A percentile compares a stretch with the other conserved stretches of the same genome.
Conservation (phyloP, 495 filamentous ascomycete genomes). For the Parathielavia hyrcaniae region DNA sequence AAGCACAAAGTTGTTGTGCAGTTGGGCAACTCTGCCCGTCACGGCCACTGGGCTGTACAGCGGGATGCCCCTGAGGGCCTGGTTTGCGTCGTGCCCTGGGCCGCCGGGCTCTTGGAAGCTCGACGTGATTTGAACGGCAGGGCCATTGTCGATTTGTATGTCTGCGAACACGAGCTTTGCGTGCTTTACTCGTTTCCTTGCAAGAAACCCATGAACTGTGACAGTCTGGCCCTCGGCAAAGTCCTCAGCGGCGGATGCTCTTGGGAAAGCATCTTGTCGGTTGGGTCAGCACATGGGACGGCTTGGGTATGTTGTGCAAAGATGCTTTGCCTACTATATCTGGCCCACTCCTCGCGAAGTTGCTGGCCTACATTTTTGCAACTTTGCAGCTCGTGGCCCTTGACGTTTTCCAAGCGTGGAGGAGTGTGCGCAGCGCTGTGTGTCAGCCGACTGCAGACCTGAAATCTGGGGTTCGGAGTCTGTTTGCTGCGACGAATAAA, state of each 20-base stretch:
- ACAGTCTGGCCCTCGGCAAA: constrained; percentile 45
- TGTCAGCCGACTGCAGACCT: constrained; percentile 11
- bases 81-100: constrained; percentile 21
- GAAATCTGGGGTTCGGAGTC: constrained; percentile 1
- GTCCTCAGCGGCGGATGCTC: constrained; percentile 37
- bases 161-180: constrained; percentile 65
- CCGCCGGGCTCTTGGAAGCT: constrained; percentile 22
- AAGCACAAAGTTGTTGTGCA: not conserved
- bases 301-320: not conserved
- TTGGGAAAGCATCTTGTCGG: constrained; percentile 47
- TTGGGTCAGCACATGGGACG: not conserved
- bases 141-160: constrained; percentile 38
- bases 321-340: constrained; percentile 24
- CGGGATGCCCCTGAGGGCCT: constrained; percentile 31
- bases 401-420: not conserved
- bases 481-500: not conserved
- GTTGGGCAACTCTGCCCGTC: constrained; percentile 28
- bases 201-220: constrained; percentile 67
- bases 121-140: constrained; percentile 37
- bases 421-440: constrained; percentile 13
- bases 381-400: not conserved
- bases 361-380: constrained; percentile 10
- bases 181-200: constrained; percentile 53
- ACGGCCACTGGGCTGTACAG: constrained; percentile 39
- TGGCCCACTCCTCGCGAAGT: constrained; percentile 29